Base-by-base conservation (phyloP, 2,329 filamentous ascomycete species). In the Colletotrichum zoysiae region DNA sequence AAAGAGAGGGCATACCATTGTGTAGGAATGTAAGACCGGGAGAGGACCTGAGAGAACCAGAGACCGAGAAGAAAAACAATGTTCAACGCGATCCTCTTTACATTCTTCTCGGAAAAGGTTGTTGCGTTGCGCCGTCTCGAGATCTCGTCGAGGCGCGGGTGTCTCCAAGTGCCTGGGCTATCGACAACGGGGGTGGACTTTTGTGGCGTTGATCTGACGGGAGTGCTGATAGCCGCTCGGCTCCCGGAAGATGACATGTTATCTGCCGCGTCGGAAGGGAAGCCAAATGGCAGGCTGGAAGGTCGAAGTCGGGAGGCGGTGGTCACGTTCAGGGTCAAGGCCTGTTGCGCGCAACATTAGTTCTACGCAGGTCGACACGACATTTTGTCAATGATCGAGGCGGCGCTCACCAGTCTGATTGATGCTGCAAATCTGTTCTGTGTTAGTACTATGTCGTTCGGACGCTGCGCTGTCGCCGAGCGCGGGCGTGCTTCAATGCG, bases 81-180 rank as follows among this genome's bases (percentile, higher is more conserved):
- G 80, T 97, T 97, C 82, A 91, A 90, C 40, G 90, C 79, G 63
- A 97, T 90, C 65, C 86, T 88, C 73, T 86, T 88, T 60, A 96
- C 83, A 75, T 97, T 95, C 79, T 89, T 89, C 76, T 95, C 91
- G 67, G 91, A 90, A 80, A 98, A 97, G 59, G 87, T 93, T 18
- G 91, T 90, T 26, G 91, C 91, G 80, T 93, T 91, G 79, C 95
- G 93, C 63, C 96, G 91, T 74, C 89, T 88, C 20, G 93, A 90
- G 79, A 99, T 97, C 82, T 98, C 95, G 77, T 94, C 88, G 75
- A 98, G 87, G 74, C 92, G 91, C 44, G 96, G 96, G 81, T 99
- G 96, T 78, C 91, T 90, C 95, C 96, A 99, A 79, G 91, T 94
- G 67, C 95, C 95, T 8, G 93, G 88, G 76, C 87, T 90, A 65